Evolutionary conservation across 768 basidiomycete genomes (phyloP), one percentile per base, ranked within the genome.

Genomic region (Boletus tylopilopsis): DNA sequence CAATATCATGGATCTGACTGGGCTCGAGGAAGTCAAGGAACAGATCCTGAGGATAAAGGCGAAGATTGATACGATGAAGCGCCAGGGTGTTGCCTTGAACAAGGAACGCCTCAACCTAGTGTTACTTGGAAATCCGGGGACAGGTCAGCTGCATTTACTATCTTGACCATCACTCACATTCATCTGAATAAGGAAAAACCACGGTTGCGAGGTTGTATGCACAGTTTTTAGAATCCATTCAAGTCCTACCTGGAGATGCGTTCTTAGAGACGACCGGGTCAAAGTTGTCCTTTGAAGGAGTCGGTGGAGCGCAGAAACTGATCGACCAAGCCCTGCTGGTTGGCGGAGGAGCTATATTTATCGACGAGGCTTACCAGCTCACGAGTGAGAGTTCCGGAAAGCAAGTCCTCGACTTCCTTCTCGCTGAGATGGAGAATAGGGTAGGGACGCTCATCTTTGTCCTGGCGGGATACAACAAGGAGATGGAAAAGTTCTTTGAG

Each of bases 401-500:
- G 11, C 76, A 81, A 51, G 83, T 87, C 4, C 73, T 87, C 5
- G 84, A 87, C 52, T 86, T 79, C 58, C 72, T 87, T 0, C 73
- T 87, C 1, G 83, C 85, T 0, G 85, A 87, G 62, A 87, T 87
- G 81, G 84, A 87, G 57, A 86, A 87, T 58, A 73, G 76, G 29
- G 71, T 81, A 4, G 86, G 83, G 6, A 78, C 69, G 6, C 54
- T 86, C 6, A 80, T 85, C 11, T 87, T 87, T 66, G 78, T 87
- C 46, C 70, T 87, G 2, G 85, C 86, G 0, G 85, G 85, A 5
- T 87, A 87, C 61, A 76, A 69, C 61, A 81, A 77, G 46, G 72
- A 87, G 63, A 87, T 87, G 86, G 85, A 87, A 55, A 79, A 74
- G 37, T 87, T 87, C 68, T 87, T 87, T 51, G 84, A 86, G 51